Evolutionary conservation across 1,284 basidiomycete genomes (phyloP), one percentile per base, ranked within the genome.

Genomic region (Serendipita sp.): DNA sequence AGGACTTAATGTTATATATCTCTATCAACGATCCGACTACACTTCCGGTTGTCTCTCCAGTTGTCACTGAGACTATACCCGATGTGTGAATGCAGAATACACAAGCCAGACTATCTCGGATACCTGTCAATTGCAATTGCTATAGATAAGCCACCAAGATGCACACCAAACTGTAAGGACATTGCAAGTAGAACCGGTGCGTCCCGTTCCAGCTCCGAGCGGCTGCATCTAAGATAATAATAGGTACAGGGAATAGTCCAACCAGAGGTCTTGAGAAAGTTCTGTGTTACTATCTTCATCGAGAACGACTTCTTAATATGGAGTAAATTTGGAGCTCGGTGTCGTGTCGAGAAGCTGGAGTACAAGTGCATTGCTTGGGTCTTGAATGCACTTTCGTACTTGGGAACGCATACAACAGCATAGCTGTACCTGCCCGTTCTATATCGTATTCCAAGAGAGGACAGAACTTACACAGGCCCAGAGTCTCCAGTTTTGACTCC

Each of bases 341-440:
- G 13, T 29, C 29, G 26, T n/a, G 22, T 53, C 15, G 15, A 53
- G 29, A 12, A 58, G 53, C 32, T 58, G 53, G n/a, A 8, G 53
- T 58, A 26, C 53, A 58, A 58, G 53, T 10, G 53, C 15, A 32
- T n/a, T 58, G 30, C 30, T 34, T n/a, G 53, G 53, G 53, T 58
- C 53, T 35, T 34, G 17, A 8, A 58, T 58, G 12, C 15, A 12
- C 32, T 30, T 29, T 29, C 10, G 53, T 10, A n/a, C 15, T 12
- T 32, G 53, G 30, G 22, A 58, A 26, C 30, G 53, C 53, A 29
- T 34, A 6, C 53, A 12, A 58, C 17, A 58, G 53, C 15, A 26
- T n/a, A 58, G 22, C n/a, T 10, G 53, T 26, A 34, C 30, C 53
- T 8, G 53, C 53, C 15, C 15, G 8, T 10, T 58, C 53, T 22